Evolutionary conservation across 2,329 filamentous ascomycete species (phyloP), one percentile per base, ranked within the genome.

Genomic region (Knoxdaviesia proteae): DNA sequence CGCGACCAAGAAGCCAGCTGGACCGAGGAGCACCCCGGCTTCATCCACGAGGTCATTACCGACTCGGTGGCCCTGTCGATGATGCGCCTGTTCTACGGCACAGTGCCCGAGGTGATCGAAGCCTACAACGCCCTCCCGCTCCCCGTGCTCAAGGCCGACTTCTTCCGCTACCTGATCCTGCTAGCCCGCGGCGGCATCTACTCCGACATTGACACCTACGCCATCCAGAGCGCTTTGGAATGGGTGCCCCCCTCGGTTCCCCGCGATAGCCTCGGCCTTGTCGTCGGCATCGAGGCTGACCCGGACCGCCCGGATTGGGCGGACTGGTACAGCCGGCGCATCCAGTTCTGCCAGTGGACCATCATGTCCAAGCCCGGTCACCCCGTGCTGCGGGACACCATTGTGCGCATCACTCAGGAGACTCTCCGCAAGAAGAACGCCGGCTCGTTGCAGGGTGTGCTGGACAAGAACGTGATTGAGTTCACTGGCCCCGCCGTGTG

Each of bases 261-360:
- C 40, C 73, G 77, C 48, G 75, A 79, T 47, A 73, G 76, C 2
- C 71, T 96, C 50, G 90, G 90, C 7, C 68, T 98, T 48, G 78
- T 98, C 36, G 70, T 96, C 53, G 90, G 90, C 46, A 94, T 98
- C 49, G 90, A 98, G 63, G 90, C 90, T 5, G 90, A 98, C 55
- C 86, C 90, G 0, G 86, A 96, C 58, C 75, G 90, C 40, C 72
- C 74, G 4, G 90, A 98, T 58, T 98, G 90, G 90, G 71, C 75
- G 34, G 67, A 94, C 1, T 96, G 88, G 90, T 98, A 96, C 65
- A 90, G 84, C 48, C 80, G 90, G 46, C 75, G 88, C 48, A 87
- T 98, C 47, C 90, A 96, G 57, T 96, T 98, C 61, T 98, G 90
- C 62, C 90, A 98, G 59, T 98, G 90, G 90, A 98, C 90, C 1